A percentile compares a stretch with the other conserved stretches of the same genome.
These are phyloP conservation scores for Aspergillus costaricaensis DNA, from an alignment of 2,329 filamentous ascomycete species.

Conservation along the genomic window DNA sequence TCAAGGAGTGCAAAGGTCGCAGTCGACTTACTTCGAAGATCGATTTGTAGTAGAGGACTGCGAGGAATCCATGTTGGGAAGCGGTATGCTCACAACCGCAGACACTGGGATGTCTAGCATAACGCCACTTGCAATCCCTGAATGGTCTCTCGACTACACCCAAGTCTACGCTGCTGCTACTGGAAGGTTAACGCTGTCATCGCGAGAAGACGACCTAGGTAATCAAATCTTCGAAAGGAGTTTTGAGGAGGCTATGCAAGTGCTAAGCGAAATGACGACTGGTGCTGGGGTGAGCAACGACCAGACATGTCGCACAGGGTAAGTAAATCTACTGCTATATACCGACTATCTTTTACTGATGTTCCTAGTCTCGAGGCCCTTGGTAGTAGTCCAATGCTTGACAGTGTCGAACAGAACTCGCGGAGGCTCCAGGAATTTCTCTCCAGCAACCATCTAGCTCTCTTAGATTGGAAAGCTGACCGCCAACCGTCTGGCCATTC, in stretches of 20 bases:
- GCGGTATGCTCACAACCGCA: conserved; percentile 9
- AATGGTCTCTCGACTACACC: conserved; percentile 35
- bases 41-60: conserved; percentile 44
- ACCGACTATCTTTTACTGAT: conserved; percentile 7
- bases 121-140: conserved; percentile 19
- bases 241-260: conserved; percentile 28
- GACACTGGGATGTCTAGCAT: conserved; percentile 15
- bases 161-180: conserved; percentile 30
- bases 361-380: conserved; percentile 37
- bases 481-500: conserved; percentile 24
- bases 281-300: conserved; percentile 9
- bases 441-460: conserved; percentile 7
- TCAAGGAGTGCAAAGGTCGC: conserved; percentile 12
- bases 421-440: conserved; percentile 32
- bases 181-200: conserved; percentile 15
- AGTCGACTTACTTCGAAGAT: conserved; percentile 16
- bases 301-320: conserved; percentile 33
- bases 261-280: conserved; percentile 19
- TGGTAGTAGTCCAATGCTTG: conserved; percentile 27
- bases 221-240: conserved; percentile 8
- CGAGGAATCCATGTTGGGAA: conserved; percentile 30
- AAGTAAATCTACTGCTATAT: conserved; percentile 14
- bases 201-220: conserved; percentile 4
- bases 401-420: conserved; percentile 41
- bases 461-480: conserved; percentile 18